These are phyloP conservation scores for Paracoccidioides lutzii DNA, from an alignment of 2,329 filamentous ascomycete genomes.

Conservation along the genomic window DNA sequence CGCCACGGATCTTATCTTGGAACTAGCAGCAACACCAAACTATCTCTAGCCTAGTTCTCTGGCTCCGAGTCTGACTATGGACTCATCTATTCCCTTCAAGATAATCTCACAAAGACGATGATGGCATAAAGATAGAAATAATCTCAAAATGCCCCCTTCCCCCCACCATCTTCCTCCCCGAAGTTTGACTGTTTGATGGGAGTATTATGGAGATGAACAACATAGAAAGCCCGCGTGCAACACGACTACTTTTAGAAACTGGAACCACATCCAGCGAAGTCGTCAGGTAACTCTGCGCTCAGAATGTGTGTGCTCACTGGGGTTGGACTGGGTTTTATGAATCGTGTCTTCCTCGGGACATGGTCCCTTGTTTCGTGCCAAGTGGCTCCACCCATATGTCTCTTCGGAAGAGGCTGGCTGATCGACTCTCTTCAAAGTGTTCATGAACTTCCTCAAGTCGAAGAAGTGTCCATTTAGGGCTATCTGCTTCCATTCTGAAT, in stretches of 20 bases:
- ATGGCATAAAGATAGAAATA: no score
- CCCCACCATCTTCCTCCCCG: neutral
- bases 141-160: no score
- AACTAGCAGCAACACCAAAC: neutral
- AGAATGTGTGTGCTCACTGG: neutral
- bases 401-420: neutral
- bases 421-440: neutral
- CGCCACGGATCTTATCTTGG: conserved; percentile 4
- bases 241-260: neutral
- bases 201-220: neutral
- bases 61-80: neutral
- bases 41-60: neutral
- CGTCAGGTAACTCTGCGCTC: neutral
- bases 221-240: neutral
- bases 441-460: neutral
- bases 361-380: conserved; percentile 1
- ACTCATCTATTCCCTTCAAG: neutral
- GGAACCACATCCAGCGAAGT: neutral
- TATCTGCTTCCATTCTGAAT: neutral
- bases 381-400: conserved; percentile 1
- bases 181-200: neutral
- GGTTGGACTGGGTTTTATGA: neutral
- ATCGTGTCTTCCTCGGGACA: neutral
- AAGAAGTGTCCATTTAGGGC: neutral
- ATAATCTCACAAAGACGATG: neutral